Evolutionary conservation across 202 grass and related monocot genomes (phyloP).

Genomic region (Schoenoplectus tabernaemontani): DNA sequence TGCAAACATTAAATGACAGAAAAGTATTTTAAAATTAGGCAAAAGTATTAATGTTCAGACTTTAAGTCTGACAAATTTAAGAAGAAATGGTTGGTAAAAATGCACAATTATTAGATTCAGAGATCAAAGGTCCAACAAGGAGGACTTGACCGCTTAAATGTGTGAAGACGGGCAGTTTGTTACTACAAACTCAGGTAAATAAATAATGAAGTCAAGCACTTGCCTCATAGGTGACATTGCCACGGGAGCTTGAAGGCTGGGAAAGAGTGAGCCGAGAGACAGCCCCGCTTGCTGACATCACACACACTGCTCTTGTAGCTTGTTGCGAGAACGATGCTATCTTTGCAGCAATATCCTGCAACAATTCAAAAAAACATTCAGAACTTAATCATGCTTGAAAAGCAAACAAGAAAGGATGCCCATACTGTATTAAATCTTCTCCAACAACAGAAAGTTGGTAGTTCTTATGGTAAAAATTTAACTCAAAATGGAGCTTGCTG

Average conservation of each 20-base stretch:
- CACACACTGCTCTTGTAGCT: conserved; percentile 27
- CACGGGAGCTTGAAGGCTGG: conserved; percentile 17
- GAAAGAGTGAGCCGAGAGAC: conserved; percentile 26
- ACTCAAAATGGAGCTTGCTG: background rate
- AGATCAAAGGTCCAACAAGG: background rate
- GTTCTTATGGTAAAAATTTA: background rate
- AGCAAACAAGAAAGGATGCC: background rate
- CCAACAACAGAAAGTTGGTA: too few species aligned
- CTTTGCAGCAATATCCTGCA: conserved; percentile 31
- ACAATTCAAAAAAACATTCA: background rate
- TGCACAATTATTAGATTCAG: background rate
- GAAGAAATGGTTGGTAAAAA: background rate
- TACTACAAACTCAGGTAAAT: background rate
- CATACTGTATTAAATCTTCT: too few species aligned
- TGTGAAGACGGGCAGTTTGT: background rate
- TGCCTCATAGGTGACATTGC: conserved; percentile 24
- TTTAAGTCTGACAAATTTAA: background rate
- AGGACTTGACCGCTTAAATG: background rate
- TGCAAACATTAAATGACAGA: background rate
- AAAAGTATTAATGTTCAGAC: background rate
- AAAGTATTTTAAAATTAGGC: background rate
- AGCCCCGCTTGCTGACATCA: conserved; percentile 28
- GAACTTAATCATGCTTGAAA: background rate
- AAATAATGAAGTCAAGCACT: conserved; percentile 5
- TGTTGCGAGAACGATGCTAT: conserved; percentile 33